Evolutionary conservation across 345 rosid species (phyloP).

Genomic region (Cochlearia excelsa): DNA sequence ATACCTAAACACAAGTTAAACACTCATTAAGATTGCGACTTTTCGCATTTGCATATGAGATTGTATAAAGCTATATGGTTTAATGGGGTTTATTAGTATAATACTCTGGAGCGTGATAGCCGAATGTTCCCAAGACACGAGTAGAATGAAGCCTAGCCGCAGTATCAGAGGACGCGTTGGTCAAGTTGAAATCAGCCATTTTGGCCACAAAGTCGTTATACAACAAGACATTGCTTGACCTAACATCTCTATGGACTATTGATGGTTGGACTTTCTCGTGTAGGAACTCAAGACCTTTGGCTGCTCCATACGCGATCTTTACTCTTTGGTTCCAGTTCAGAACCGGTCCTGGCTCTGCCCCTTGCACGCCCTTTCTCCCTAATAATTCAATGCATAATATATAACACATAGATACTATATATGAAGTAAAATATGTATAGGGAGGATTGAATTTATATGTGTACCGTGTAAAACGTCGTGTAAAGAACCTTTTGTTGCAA

Average conservation of each 20-base stretch:
- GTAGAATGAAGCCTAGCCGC: constrained; percentile 95
- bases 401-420: background rate
- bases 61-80: background rate
- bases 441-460: background rate
- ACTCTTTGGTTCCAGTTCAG: constrained; percentile 91
- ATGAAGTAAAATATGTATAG: background rate
- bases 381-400: background rate
- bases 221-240: constrained; percentile 91
- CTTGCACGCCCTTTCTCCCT: constrained; percentile 97
- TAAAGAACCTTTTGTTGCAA: constrained; percentile 78
- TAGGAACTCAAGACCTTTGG: constrained; percentile 85
- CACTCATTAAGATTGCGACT: background rate
- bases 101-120: constrained; percentile 99
- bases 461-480: constrained; percentile 91
- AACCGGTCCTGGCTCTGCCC: constrained; percentile 93
- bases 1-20: constrained; percentile 48
- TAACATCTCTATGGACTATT: constrained; percentile 84
- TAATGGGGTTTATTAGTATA: background rate
- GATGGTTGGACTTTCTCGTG: constrained; percentile 95
- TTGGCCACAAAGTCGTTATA: constrained; percentile 76
- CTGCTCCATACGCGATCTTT: constrained; percentile 85
- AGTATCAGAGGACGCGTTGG: constrained; percentile 81
- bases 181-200: constrained; percentile 90
- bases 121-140: constrained; percentile 95
- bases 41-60: background rate